Evolutionary conservation across 176 grass and related monocot genomes (phyloP).

Genomic region (Zoysia japonica): DNA sequence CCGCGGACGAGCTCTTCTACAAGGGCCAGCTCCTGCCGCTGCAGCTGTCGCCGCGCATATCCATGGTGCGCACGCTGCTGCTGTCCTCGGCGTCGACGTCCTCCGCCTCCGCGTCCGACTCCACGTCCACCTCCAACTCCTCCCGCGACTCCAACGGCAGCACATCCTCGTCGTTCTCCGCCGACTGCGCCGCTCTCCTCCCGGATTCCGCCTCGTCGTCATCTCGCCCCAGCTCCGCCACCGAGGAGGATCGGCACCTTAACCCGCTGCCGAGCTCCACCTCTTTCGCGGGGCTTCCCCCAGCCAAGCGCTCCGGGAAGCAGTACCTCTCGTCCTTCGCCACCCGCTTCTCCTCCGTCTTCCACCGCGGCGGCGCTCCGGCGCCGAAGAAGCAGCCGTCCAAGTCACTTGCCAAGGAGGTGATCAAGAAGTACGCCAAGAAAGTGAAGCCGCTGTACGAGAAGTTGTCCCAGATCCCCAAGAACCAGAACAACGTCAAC

Average conservation of each 20-base stretch:
- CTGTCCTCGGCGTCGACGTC: conserved; percentile 74
- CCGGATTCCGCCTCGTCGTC: background rate
- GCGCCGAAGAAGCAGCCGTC: conserved; percentile 45
- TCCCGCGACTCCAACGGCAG: conserved; percentile 73
- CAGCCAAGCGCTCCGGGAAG: conserved; percentile 57
- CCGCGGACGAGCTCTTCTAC: conserved; percentile 97
- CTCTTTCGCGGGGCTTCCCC: conserved; percentile 33
- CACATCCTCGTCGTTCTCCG: conserved; percentile 70
- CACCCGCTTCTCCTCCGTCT: conserved; percentile 93
- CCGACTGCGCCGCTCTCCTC: conserved; percentile 57
- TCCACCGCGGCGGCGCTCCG: conserved; percentile 72
- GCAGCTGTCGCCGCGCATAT: conserved; percentile 90
- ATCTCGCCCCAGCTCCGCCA: too few relatives aligned
- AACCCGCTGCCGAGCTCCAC: background rate
- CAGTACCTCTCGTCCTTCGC: conserved; percentile 88
- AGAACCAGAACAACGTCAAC: conserved; percentile 42
- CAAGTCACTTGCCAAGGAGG: conserved; percentile 82
- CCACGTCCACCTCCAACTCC: conserved; percentile 67
- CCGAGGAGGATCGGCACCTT: too few relatives aligned
- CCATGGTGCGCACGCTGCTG: conserved; percentile 95
- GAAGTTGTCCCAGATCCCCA: conserved; percentile 83
- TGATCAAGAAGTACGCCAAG: conserved; percentile 96
- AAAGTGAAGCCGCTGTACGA: conserved; percentile 96
- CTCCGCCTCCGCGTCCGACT: conserved; percentile 73
- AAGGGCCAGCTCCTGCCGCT: conserved; percentile 96